Percentiles rank a stretch among this genome's conserved stretches.
Conservation (phyloP, 2,329 filamentous ascomycete genomes). For the Trichoderma endophyticum region DNA sequence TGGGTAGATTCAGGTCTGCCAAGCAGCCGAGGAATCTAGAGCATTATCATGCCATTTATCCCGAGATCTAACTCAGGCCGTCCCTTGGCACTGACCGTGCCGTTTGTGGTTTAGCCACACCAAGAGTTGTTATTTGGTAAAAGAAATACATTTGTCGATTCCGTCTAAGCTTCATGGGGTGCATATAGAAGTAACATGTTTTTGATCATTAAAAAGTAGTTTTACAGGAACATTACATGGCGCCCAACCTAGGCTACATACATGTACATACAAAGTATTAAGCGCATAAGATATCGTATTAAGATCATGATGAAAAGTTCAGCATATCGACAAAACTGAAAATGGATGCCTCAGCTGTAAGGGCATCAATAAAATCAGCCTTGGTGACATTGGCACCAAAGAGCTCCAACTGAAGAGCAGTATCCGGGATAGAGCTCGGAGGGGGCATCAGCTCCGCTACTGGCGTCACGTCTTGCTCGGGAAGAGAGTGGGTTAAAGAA, state of each 20-base stretch:
- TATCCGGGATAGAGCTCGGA: neutral
- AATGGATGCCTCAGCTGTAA: constrained; percentile 10
- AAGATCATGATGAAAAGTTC: neutral
- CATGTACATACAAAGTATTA: neutral
- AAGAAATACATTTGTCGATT: neutral
- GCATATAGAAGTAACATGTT: neutral
- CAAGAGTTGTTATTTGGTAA: neutral
- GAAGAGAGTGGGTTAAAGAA: neutral
- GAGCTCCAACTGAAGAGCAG: constrained; percentile 3
- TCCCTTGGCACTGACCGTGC: neutral
- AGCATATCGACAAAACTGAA: constrained; percentile 16
- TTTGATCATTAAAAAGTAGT: neutral
- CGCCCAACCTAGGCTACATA: neutral
- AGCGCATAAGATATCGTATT: neutral
- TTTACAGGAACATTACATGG: neutral
- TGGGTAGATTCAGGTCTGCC: neutral
- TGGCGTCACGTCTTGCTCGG: neutral
- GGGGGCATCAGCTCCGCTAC: neutral
- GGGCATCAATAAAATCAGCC: constrained; percentile 9
- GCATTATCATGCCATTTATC: neutral
- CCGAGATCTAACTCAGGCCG: neutral
- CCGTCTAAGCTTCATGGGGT: neutral
- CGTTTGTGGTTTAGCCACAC: neutral
- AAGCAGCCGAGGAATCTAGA: neutral
- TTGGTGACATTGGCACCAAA: neutral